Conservation (phyloP, 306 rosid species). For the Quercus glauca region DNA sequence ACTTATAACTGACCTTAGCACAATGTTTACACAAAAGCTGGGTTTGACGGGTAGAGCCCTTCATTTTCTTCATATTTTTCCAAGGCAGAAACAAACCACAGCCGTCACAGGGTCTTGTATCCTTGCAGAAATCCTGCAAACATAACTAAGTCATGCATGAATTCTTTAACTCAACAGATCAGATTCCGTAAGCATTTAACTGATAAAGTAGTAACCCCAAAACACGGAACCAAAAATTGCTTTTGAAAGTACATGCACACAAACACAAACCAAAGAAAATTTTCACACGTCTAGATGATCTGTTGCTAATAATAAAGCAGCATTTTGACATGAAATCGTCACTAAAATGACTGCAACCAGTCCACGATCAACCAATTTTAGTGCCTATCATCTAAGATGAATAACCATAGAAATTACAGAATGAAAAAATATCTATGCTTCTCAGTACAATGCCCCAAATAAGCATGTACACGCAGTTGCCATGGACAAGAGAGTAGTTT, state of each 20-base stretch:
- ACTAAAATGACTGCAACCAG: no score
- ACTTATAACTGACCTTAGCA: slow-evolving; percentile 56
- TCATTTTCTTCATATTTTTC: slow-evolving; percentile 60
- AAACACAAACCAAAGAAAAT: neutral
- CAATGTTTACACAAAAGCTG: slow-evolving; percentile 76
- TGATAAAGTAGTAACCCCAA: neutral
- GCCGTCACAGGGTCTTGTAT: slow-evolving; percentile 63
- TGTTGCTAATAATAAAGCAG: no score
- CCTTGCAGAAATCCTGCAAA: slow-evolving; percentile 50
- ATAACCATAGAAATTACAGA: no score
- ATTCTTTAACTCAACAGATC: slow-evolving; percentile 10
- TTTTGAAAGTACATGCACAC: neutral
- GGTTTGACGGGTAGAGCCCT: slow-evolving; percentile 41
- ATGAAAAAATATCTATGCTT: no score
- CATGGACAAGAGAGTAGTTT: no score
- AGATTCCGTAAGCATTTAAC: neutral
- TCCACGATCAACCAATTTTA: no score
- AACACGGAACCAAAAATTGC: neutral
- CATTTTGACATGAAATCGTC: no score
- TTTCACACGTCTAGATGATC: neutral
- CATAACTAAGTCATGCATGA: slow-evolving; percentile 29
- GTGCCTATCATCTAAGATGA: no score
- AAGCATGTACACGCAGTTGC: no score
- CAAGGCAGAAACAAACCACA: slow-evolving; percentile 57
- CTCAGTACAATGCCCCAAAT: no score